Base-by-base conservation (phyloP, 2,329 filamentous ascomycete species). In the Didymella segeticola region DNA sequence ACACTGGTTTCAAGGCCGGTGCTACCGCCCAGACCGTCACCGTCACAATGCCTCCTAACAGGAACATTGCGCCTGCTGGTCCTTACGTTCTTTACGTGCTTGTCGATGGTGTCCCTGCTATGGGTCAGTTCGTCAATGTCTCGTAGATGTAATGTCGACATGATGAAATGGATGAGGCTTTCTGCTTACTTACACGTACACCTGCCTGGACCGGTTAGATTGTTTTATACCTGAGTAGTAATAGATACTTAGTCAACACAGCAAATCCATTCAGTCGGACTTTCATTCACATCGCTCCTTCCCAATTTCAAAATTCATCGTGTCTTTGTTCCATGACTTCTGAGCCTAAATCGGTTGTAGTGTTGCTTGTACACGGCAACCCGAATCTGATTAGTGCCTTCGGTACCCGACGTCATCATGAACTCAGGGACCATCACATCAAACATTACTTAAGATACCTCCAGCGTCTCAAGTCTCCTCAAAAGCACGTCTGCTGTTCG, bases 61-160 rank as follows among this genome's bases (percentile, higher is more conserved):
- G 74, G 61, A 83, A 81, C 57, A 71, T 86, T 31, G 81, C 81
- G 15, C 84, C 84, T 43, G 81, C 84, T 10, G 84, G 84, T 34
- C 83, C 83, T 54, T 86, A 86, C 69, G 81, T 86, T 31, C 67
- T 87, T 17, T 87, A 84, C 63, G 79, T 86, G 36, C 71, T 86
- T 31, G 78, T 79, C n/a, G 79, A 84, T 63, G 82, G 82, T 5
- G 77, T 84, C 17, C 82, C 82, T 4, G 79, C 76, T 9, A 64
- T 82, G 52, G 82, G 82, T 1, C 79, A 82, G 62, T 82, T 82
- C 63, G 80, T 84, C 20, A 65, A 68, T 62, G 77, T 80, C 36
- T 68, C 70, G 37, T 78, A 62, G 45, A 45, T 22, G 29, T 34
- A 31, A 30, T 30, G 14, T 14, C 4, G 31, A 36, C 5, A 23